Base-by-base conservation (phyloP, 176 grass and related monocot genomes). In the Eremochloa ophiuroides region DNA sequence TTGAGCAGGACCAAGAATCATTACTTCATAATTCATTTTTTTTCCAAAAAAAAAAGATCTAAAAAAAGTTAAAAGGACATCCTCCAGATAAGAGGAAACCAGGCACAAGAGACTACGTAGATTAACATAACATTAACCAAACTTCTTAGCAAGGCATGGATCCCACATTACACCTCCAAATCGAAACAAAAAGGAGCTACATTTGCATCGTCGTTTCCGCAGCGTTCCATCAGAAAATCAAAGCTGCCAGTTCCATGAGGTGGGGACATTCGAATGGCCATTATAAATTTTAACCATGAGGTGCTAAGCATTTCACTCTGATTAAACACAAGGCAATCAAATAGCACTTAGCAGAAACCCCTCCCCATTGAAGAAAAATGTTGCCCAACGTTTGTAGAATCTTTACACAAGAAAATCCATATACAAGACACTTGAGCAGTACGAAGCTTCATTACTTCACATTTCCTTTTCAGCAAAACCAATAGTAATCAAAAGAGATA, bases 141-240 rank as follows among this genome's bases (percentile, higher is more conserved):
- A 85, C 17, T 10, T 64, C 10, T 46, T 11, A 14, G 8, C 47
- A 28, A 62, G 62, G 48, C 50, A 75, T 40, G 1, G 20, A 69
- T 69, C 82, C 62, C 18, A 68, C 9, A 69, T 85, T 69, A 62
- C 33, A 85, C 35, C 10, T 42, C 18, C 63, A 63, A 89, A 55
- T 43, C 69, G n/a, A 55, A 39, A 67, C 25, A 69, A 80, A 76
- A 84, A 82, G 79, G 31, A 62, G 73, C 79, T 9, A 62, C 87
- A 62, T 87, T 76, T 4, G 23, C 51, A 82, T 70, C n/a, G 6
- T 38, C 23, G 12, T 14, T 8, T 6, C n/a, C 17, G 7, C 6
- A 20, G 42, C 14, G 2, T 5, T 29, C 5, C 3, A 39, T 46
- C 39, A 8, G 18, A 40, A 69, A 51, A 62, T 62, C 10, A 69